Percentiles rank a stretch among this genome's conserved stretches.
Conservation (phyloP, 2,329 filamentous ascomycete species). For the Corinectria fuckeliana region DNA sequence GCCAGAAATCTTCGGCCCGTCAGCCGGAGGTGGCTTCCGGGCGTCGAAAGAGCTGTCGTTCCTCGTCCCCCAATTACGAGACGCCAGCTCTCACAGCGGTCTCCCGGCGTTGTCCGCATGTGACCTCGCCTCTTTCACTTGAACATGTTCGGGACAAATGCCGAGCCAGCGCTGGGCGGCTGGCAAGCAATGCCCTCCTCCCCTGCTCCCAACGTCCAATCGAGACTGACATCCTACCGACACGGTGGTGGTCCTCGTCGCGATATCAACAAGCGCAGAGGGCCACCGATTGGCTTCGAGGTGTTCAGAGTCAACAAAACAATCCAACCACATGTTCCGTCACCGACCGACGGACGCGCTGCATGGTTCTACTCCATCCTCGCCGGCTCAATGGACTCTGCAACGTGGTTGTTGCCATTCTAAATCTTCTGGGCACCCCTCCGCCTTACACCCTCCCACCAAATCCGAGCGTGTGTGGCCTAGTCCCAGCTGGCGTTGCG, state of each 20-base stretch:
- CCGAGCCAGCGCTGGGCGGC: conserved; percentile 1
- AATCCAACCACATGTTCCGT: conserved; percentile 20
- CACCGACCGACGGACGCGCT: conserved; percentile 28
- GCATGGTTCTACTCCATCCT: conserved; percentile 25
- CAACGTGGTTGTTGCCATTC: conserved; percentile 4
- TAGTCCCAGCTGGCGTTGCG: conserved; percentile 7
- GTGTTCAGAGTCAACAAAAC: conserved; percentile 13
- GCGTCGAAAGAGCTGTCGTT: background rate
- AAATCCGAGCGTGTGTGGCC: conserved; percentile 7
- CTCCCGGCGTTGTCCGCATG: background rate
- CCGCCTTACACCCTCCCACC: conserved; percentile 25
- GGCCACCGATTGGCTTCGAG: conserved; percentile 4
- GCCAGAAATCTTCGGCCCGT: conserved; percentile 9
- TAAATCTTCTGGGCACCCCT: conserved; percentile 22
- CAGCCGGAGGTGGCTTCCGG: conserved; percentile 11
- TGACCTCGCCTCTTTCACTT: background rate
- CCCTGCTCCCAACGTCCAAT: conserved; percentile 3
- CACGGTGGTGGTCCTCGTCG: conserved; percentile 12
- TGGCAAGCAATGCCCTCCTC: background rate
- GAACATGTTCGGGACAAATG: conserved; percentile 15
- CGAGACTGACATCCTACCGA: conserved; percentile 4
- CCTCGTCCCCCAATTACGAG: background rate
- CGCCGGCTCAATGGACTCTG: conserved; percentile 22
- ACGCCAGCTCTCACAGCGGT: background rate
- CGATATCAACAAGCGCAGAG: conserved; percentile 4